A percentile compares a stretch with the other conserved stretches of the same genome.
These are phyloP conservation scores for Lentinus brumalis DNA, from an alignment of 768 basidiomycete genomes.

Conservation along the genomic window DNA sequence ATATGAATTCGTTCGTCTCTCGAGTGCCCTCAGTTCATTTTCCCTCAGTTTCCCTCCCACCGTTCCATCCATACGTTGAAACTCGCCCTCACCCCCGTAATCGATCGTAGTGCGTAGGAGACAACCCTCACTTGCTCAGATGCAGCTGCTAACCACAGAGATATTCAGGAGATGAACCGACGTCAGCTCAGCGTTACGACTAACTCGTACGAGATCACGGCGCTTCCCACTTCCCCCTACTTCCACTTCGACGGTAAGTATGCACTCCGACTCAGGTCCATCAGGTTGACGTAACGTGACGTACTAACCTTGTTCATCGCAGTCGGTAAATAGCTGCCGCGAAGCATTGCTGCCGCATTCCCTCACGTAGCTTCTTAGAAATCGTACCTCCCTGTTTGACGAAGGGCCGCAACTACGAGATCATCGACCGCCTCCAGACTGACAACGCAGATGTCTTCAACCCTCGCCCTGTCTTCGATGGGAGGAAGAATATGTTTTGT, in stretches of 20 bases:
- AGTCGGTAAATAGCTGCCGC: conserved; percentile 11
- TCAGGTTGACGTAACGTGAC: background rate
- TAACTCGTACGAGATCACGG: conserved; percentile 35
- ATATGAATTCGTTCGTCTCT: background rate
- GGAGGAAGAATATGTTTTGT: conserved; percentile 19
- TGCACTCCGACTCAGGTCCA: background rate
- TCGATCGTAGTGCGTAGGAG: background rate
- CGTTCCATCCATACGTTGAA: background rate
- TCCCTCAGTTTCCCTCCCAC: background rate
- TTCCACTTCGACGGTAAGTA: conserved; percentile 25
- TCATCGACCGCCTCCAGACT: conserved; percentile 14
- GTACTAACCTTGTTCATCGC: background rate
- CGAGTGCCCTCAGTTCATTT: background rate
- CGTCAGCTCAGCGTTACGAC: conserved; percentile 30
- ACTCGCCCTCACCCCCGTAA: background rate
- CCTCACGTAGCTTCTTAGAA: background rate
- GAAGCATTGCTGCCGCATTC: background rate
- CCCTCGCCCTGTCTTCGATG: conserved; percentile 19
- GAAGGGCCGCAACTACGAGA: conserved; percentile 12
- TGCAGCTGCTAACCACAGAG: background rate
- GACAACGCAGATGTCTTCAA: conserved; percentile 12
- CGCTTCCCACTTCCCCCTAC: conserved; percentile 24
- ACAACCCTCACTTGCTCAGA: background rate
- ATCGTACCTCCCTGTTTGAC: background rate
- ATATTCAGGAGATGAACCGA: background rate